Percentiles rank a stretch among this genome's conserved stretches.
Evolutionary conservation across 2,329 filamentous ascomycete species (phyloP).

Genomic region (Alternaria solani): DNA sequence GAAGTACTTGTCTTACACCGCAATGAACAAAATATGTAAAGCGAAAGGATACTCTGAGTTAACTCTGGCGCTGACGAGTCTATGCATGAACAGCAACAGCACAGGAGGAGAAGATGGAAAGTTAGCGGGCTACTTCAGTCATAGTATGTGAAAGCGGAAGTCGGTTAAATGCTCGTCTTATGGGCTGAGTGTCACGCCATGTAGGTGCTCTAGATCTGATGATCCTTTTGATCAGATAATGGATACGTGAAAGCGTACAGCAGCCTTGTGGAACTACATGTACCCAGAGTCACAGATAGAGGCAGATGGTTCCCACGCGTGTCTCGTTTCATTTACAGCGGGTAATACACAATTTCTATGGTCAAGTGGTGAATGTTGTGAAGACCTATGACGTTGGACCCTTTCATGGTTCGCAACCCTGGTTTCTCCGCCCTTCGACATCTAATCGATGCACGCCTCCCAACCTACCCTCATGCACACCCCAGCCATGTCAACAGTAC

Average conservation of each 20-base stretch:
- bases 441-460: background rate
- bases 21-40: conserved; percentile 18
- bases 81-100: background rate
- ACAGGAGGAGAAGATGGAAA: background rate
- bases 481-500: conserved; percentile 23
- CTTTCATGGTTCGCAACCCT: conserved; percentile 9
- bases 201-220: conserved; percentile 8
- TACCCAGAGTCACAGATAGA: background rate
- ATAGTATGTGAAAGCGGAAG: background rate
- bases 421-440: background rate
- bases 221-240: conserved; percentile 3
- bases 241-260: background rate
- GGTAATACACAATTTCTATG: background rate
- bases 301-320: background rate
- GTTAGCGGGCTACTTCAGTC: background rate
- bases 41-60: background rate
- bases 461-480: conserved; percentile 3
- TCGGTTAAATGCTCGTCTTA: conserved; percentile 6
- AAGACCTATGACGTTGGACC: conserved; percentile 10
- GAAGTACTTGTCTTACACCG: conserved; percentile 10
- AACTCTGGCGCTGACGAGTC: background rate
- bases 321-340: background rate
- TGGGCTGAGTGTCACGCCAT: conserved; percentile 44
- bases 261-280: background rate
- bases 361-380: background rate